phyloP scores from a whole-genome alignment of 805 yeast species.

The Cyberlindnera euphorbiiphila region DNA sequence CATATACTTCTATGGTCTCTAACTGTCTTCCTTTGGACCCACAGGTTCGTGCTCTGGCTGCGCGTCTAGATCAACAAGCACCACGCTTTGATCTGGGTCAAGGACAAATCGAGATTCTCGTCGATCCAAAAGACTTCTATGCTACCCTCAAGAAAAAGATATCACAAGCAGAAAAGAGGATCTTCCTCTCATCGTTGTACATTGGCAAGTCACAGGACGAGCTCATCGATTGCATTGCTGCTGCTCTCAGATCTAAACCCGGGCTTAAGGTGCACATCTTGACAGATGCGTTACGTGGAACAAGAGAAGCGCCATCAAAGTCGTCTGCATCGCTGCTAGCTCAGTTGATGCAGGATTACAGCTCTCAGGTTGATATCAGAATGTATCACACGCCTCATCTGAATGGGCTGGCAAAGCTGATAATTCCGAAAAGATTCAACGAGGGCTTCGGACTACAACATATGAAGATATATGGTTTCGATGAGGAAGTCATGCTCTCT shows the following conservation, averaged over 20 bases:
- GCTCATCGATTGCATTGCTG: slow-evolving; percentile 55
- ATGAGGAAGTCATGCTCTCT: slow-evolving; percentile 77
- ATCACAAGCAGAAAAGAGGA: slow-evolving; percentile 51
- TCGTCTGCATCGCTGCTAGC: slow-evolving; percentile 77
- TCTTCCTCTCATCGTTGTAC: slow-evolving; percentile 82
- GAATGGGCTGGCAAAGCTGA: slow-evolving; percentile 55
- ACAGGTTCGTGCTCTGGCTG: slow-evolving; percentile 38
- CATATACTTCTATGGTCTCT: slow-evolving; percentile 7
- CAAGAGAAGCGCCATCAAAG: slow-evolving; percentile 80
- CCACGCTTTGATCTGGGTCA: slow-evolving; percentile 61
- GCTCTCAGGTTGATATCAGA: slow-evolving; percentile 69
- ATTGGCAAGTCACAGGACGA: slow-evolving; percentile 82
- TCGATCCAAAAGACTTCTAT: slow-evolving; percentile 73
- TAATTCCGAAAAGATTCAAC: slow-evolving; percentile 80
- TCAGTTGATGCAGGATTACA: slow-evolving; percentile 59
- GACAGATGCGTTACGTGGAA: slow-evolving; percentile 86
- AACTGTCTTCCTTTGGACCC: slow-evolving; percentile 34
- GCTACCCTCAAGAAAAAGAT: slow-evolving; percentile 59
- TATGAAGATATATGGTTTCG: slow-evolving; percentile 95
- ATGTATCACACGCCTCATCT: slow-evolving; percentile 89
- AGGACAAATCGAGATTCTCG: slow-evolving; percentile 57
- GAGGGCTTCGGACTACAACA: slow-evolving; percentile 94
- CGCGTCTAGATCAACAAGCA: slow-evolving; percentile 57
- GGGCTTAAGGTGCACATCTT: slow-evolving; percentile 66
- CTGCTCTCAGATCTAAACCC: slow-evolving; percentile 57